A percentile compares a stretch with the other conserved stretches of the same genome.
phyloP scores from a whole-genome alignment of 2,329 filamentous ascomycete genomes.

The Colletotrichum cereale region DNA sequence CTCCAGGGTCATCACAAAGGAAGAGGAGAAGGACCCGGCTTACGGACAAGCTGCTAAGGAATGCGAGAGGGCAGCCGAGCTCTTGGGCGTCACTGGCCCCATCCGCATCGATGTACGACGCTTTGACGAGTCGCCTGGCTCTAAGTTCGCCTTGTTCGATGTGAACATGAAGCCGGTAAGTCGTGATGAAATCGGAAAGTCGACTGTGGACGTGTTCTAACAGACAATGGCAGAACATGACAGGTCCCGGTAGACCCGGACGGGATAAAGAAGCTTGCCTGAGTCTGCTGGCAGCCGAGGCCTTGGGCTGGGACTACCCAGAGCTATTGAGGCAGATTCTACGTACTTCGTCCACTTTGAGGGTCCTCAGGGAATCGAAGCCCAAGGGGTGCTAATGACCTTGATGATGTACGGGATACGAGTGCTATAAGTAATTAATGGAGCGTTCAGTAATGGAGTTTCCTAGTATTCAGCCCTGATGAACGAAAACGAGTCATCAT shows the following conservation, averaged over 20 bases:
- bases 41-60: slow-evolving; percentile 52
- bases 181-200: neutral
- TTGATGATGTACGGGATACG: no score
- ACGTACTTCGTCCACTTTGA: neutral
- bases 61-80: slow-evolving; percentile 54
- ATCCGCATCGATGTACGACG: slow-evolving; percentile 62
- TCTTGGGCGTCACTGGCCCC: slow-evolving; percentile 56
- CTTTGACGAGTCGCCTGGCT: slow-evolving; percentile 45
- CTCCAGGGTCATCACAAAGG: slow-evolving; percentile 55
- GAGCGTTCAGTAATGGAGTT: neutral
- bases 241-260: slow-evolving; percentile 59
- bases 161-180: slow-evolving; percentile 65
- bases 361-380: neutral
- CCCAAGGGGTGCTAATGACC: neutral
- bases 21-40: slow-evolving; percentile 44
- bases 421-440: neutral
- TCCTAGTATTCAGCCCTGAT: neutral
- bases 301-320: slow-evolving; percentile 57
- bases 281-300: slow-evolving; percentile 56
- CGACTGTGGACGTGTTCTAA: neutral
- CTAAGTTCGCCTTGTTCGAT: slow-evolving; percentile 61
- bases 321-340: slow-evolving; percentile 53
- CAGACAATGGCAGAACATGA: slow-evolving; percentile 43
- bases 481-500: rapidly evolving
- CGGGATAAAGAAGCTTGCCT: slow-evolving; percentile 62